Evolutionary conservation across 1,139 yeast genomes (phyloP).

Genomic region (Candida smagusa): DNA sequence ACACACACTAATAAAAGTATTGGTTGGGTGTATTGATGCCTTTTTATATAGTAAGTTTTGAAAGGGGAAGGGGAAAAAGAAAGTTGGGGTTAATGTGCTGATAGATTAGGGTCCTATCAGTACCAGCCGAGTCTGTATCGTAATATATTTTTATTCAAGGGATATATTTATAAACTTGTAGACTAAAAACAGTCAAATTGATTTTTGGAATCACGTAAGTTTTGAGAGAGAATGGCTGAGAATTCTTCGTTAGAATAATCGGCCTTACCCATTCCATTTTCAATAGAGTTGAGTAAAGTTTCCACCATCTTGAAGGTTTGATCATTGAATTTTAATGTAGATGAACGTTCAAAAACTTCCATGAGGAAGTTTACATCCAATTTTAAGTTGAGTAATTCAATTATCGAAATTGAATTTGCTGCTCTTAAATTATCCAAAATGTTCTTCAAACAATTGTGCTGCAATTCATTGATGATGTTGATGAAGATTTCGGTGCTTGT

Average conservation of each 20-base stretch:
- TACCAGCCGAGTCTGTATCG: not conserved
- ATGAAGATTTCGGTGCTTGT: constrained; percentile 38
- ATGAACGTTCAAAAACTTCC: constrained; percentile 40
- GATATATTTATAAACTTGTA: not conserved
- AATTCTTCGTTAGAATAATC: constrained; percentile 24
- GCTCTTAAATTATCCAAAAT: constrained; percentile 31
- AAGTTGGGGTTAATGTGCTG: constrained; percentile 9
- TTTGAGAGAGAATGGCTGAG: constrained; percentile 26
- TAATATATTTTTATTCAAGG: not conserved
- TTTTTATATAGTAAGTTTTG: not conserved
- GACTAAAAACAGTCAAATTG: constrained; percentile 26
- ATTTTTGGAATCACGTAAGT: constrained; percentile 30
- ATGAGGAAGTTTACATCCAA: constrained; percentile 40
- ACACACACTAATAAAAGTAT: not conserved
- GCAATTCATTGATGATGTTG: constrained; percentile 39
- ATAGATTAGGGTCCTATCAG: constrained; percentile 8
- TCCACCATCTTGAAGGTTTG: constrained; percentile 35
- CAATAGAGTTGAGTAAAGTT: constrained; percentile 30
- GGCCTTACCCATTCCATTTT: constrained; percentile 21
- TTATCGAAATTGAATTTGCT: constrained; percentile 14
- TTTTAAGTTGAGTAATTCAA: constrained; percentile 26
- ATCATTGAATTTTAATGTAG: constrained; percentile 34
- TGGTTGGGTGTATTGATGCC: no score
- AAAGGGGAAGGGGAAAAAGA: constrained; percentile 10
- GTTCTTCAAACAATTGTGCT: constrained; percentile 32